Evolutionary conservation across 2,329 filamentous ascomycete genomes (phyloP).

Genomic region (Ophiocordyceps robertsii): DNA sequence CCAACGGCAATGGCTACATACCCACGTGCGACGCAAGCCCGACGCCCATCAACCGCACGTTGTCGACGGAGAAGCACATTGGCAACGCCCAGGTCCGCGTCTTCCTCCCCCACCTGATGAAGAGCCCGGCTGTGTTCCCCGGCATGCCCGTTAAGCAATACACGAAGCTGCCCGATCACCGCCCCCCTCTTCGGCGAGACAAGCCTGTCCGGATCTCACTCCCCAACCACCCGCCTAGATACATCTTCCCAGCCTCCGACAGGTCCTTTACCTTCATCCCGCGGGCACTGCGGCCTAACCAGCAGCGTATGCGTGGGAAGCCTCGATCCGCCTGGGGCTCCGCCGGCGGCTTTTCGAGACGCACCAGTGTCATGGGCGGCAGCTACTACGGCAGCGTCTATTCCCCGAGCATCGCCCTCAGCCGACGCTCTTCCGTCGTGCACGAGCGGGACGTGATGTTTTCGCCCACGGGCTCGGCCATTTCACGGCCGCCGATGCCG

Average conservation of each 20-base stretch:
- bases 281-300: conserved; percentile 81
- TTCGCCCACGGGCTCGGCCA: conserved; percentile 67
- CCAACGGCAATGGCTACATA: conserved; percentile 41
- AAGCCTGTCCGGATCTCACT: conserved; percentile 93
- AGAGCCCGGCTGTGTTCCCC: conserved; percentile 55
- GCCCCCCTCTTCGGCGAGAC: conserved; percentile 84
- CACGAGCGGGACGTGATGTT: conserved; percentile 58
- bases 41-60: conserved; percentile 56
- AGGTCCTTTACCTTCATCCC: conserved; percentile 98
- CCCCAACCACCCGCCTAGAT: conserved; percentile 64
- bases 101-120: conserved; percentile 57
- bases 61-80: conserved; percentile 73
- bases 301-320: conserved; percentile 61
- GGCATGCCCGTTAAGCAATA: conserved; percentile 78
- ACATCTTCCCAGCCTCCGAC: conserved; percentile 82
- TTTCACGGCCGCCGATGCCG: conserved; percentile 52
- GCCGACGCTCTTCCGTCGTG: conserved; percentile 68
- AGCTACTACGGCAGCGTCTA: conserved; percentile 65
- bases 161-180: conserved; percentile 86
- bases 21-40: conserved; percentile 44
- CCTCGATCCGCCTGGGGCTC: conserved; percentile 59
- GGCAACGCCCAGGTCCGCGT: conserved; percentile 80
- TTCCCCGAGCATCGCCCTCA: conserved; percentile 77
- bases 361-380: conserved; percentile 69
- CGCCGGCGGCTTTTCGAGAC: conserved; percentile 55